Evolutionary conservation across 2,329 filamentous ascomycete species (phyloP).

Genomic region (Alternaria sp.): DNA sequence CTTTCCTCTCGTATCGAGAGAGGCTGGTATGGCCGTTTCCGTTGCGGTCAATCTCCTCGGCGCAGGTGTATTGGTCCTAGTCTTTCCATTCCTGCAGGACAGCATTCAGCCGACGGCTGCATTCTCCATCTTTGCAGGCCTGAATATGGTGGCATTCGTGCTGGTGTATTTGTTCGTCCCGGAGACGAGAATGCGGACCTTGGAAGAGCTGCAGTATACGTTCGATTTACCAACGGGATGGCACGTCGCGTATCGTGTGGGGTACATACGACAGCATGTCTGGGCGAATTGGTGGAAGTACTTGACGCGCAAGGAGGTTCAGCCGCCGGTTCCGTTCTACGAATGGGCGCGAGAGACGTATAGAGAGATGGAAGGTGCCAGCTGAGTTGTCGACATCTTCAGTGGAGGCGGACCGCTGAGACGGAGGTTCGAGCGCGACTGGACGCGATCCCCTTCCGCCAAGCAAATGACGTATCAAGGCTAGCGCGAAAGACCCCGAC

Average conservation of each 20-base stretch:
- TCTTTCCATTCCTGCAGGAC: constrained; percentile 45
- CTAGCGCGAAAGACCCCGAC: not conserved
- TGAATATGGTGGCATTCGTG: constrained; percentile 35
- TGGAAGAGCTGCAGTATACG: constrained; percentile 33
- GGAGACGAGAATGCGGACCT: constrained; percentile 31
- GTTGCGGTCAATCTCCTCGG: constrained; percentile 49
- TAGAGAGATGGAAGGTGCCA: constrained; percentile 1
- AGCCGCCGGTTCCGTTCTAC: constrained; percentile 24
- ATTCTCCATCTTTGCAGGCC: constrained; percentile 45
- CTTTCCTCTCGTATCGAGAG: constrained; percentile 30
- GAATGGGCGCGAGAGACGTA: constrained; percentile 23
- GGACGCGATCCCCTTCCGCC: not conserved
- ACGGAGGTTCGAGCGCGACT: not conserved
- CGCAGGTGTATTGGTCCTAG: constrained; percentile 46
- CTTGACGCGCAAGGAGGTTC: constrained; percentile 15
- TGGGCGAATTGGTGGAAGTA: constrained; percentile 25
- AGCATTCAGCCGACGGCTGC: constrained; percentile 39
- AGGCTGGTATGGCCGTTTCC: constrained; percentile 39
- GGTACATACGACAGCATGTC: constrained; percentile 21
- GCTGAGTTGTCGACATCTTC: not conserved
- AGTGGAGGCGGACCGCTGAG: not conserved
- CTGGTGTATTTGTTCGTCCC: constrained; percentile 37
- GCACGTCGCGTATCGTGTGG: constrained; percentile 23
- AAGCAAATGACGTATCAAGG: not conserved
- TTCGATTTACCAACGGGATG: constrained; percentile 29